Conservation (phyloP, 495 filamentous ascomycete species). For the Tuber aestivum region DNA sequence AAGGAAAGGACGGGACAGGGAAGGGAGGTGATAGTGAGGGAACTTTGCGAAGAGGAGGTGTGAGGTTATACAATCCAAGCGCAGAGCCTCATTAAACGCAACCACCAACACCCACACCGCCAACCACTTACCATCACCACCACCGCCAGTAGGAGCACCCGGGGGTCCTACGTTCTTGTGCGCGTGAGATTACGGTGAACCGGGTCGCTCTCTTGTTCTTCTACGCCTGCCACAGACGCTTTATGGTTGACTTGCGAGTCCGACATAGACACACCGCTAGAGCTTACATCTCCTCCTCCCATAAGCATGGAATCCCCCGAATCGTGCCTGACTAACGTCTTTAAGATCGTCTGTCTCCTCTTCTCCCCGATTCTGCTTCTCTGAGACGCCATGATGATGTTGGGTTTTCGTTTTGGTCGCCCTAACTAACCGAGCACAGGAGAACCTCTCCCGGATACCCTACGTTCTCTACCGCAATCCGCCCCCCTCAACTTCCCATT, state of each 20-base stretch:
- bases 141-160: conserved; percentile 3
- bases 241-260: background rate
- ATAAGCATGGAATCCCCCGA: conserved; percentile 41
- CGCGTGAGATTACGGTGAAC: conserved; percentile 4
- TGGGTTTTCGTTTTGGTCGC: background rate
- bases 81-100: conserved; percentile 2
- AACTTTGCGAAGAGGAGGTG: background rate
- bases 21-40: background rate
- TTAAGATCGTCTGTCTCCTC: conserved; percentile 40
- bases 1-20: background rate
- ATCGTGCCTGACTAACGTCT: conserved; percentile 40
- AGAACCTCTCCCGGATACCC: conserved; percentile 35
- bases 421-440: conserved; percentile 21
- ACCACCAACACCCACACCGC: background rate
- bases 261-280: conserved; percentile 2
- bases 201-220: background rate
- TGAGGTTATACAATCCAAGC: background rate
- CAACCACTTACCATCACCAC: conserved; percentile 3
- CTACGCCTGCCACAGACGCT: background rate
- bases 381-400: background rate
- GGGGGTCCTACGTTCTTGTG: conserved; percentile 4
- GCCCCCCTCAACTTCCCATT: background rate
- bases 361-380: background rate
- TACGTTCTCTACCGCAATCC: conserved; percentile 30
- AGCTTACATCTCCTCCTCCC: background rate